Percentiles rank a stretch among this genome's conserved stretches.
Evolutionary conservation across 257 asterid genomes (phyloP).

Genomic region (Ilex asprella): DNA sequence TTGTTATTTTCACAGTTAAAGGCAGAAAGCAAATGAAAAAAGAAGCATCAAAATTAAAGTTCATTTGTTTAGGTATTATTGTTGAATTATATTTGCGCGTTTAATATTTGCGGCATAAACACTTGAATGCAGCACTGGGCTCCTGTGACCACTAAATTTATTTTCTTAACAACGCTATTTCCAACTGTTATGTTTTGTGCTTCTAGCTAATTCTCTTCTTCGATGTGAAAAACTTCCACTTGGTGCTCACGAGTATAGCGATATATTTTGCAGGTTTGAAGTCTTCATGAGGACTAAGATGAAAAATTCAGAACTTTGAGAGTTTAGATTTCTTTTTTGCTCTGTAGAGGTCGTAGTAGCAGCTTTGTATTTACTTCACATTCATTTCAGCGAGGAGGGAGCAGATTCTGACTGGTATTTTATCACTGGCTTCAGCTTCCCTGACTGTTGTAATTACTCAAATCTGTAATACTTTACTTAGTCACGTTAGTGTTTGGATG

Average conservation of each 20-base stretch:
- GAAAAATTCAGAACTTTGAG: constrained; percentile 10
- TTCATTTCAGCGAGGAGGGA: constrained; percentile 10
- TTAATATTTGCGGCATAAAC: too few relatives aligned
- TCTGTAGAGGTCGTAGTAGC: constrained; percentile 23
- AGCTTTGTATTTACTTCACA: constrained; percentile 13
- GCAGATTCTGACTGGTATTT: constrained; percentile 12
- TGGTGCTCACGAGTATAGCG: constrained; percentile 13
- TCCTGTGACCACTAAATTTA: too few relatives aligned
- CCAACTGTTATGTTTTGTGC: too few relatives aligned
- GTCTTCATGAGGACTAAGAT: constrained; percentile 23
- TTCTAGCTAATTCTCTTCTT: too few relatives aligned
- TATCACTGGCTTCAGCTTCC: constrained; percentile 18
- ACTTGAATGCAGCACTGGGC: too few relatives aligned
- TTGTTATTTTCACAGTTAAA: too few relatives aligned
- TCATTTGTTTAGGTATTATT: too few relatives aligned
- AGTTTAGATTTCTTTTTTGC: constrained; percentile 9
- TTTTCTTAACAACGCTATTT: too few relatives aligned
- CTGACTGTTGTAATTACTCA: constrained; percentile 24
- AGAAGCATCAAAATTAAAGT: too few relatives aligned
- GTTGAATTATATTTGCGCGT: too few relatives aligned
- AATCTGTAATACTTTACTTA: background rate
- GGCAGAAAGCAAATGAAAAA: too few relatives aligned
- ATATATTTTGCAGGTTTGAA: constrained; percentile 37
- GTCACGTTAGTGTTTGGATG: background rate
- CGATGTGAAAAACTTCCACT: background rate